A percentile compares a stretch with the other conserved stretches of the same genome.
Conservation (phyloP, 2,329 filamentous ascomycete species). For the Aspergillus hortae region DNA sequence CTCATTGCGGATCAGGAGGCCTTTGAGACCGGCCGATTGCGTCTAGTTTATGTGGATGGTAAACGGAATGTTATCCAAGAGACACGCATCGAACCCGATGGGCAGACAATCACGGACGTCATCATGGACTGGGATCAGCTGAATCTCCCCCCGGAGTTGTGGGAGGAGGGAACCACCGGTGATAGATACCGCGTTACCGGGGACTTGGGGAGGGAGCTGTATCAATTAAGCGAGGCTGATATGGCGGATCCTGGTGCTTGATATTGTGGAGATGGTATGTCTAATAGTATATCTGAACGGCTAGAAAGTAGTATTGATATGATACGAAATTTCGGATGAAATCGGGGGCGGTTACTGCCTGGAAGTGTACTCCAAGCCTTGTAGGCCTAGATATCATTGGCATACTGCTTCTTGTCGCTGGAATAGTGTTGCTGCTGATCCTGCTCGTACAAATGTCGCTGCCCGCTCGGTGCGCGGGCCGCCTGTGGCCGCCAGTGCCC, state of each 20-base stretch:
- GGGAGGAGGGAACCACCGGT: constrained; percentile 3
- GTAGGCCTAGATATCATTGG: too few relatives aligned
- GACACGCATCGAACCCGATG: background rate
- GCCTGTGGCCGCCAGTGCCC: too few relatives aligned
- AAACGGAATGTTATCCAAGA: constrained; percentile 7
- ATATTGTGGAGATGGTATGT: too few relatives aligned
- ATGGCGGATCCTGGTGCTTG: background rate
- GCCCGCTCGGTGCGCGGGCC: too few relatives aligned
- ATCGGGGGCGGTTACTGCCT: too few relatives aligned
- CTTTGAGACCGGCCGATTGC: constrained; percentile 6
- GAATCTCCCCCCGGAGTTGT: background rate
- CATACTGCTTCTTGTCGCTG: too few relatives aligned
- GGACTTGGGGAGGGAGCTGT: constrained; percentile 6
- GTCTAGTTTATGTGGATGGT: constrained; percentile 7
- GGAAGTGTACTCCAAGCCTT: too few relatives aligned
- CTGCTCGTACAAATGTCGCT: too few relatives aligned
- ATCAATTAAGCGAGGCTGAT: constrained; percentile 4
- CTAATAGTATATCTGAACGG: too few relatives aligned
- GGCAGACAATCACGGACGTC: constrained; percentile 1
- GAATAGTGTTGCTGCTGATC: too few relatives aligned
- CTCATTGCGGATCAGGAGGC: background rate
- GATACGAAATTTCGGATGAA: too few relatives aligned
- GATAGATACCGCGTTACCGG: constrained; percentile 15
- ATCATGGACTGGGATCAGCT: constrained; percentile 2
- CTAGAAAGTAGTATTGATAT: too few relatives aligned